Base-by-base conservation (phyloP, 495 filamentous ascomycete genomes). In the Hypomontagnella monticulosa region DNA sequence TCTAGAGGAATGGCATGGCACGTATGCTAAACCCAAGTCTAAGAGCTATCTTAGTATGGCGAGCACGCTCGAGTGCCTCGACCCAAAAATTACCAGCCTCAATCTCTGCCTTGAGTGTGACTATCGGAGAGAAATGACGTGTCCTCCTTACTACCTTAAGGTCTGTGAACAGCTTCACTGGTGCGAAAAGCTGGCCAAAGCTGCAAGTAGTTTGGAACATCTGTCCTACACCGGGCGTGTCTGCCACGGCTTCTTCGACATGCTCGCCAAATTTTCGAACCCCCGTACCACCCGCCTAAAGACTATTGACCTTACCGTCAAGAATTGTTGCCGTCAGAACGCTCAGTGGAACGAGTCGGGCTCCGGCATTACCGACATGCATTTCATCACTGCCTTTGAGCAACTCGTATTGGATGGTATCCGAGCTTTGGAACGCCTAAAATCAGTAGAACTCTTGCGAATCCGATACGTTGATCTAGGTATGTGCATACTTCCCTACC, bases 381-480 rank as follows among this genome's bases (percentile, higher is more conserved):
- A 81, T 43, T 92, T 92, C 67, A 89, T 91, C 63, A 64, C 77
- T 6, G 82, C 84, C 0, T 92, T 92, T 63, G 87, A 91, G 71
- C 76, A 80, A 42, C 78, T 91, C 11, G 83, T 90, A 18, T 37
- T 89, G 1, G 80, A 81, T 8, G 87, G 83, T 9, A 82, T 90
- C n/a, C 76, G 81, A 18, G 78, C 84, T 18, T 74, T 91, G 11
- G 77, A 81, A 8, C 72, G 76, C 12, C 81, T 89, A 53, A 78
- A 78, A 36, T 71, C 73, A 5, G 75, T 92, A 11, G 72, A 84
- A 19, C 82, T 83, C 67, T 73, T 92, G 19, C 79, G 88, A 54
- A 89, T 92, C 64, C 87, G 88, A 50, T 91, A 88, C 69, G 85
- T 92, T 19, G 89, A 92, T 70, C 81, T 91, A 2, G 88, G 88